These are phyloP conservation scores for Phytopythium delawarense DNA, from an alignment of 352 stramenopile species.

Conservation along the genomic window DNA sequence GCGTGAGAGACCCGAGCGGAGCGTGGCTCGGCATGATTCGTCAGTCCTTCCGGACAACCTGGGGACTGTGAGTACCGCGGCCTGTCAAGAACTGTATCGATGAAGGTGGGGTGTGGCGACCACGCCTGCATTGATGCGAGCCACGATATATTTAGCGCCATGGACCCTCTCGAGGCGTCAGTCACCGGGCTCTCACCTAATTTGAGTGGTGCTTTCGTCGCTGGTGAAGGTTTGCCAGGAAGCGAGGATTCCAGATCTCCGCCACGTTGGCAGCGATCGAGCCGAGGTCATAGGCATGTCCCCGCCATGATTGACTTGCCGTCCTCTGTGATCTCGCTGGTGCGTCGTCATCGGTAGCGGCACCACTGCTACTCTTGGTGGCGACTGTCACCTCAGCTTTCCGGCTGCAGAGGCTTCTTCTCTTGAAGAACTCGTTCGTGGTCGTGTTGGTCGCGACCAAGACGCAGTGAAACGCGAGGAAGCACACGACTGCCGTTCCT, in stretches of 20 bases:
- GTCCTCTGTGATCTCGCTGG: background rate
- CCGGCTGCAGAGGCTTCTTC: slow-evolving; percentile 11
- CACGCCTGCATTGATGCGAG: background rate
- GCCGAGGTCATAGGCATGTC: slow-evolving; percentile 17
- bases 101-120: background rate
- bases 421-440: slow-evolving; percentile 78
- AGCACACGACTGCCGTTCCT: slow-evolving; percentile 30
- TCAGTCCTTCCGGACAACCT: background rate
- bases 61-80: background rate
- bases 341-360: background rate
- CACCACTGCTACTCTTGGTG: background rate
- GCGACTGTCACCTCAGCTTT: background rate
- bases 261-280: slow-evolving; percentile 17
- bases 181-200: background rate
- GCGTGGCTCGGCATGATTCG: background rate
- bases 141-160: background rate
- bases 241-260: slow-evolving; percentile 30
- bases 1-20: slow-evolving; percentile 15
- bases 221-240: slow-evolving; percentile 11
- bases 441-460: slow-evolving; percentile 52
- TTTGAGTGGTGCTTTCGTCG: slow-evolving; percentile 3
- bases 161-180: background rate
- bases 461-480: slow-evolving; percentile 52
- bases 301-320: background rate
- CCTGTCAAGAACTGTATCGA: background rate